phyloP scores from a whole-genome alignment of 2,329 filamentous ascomycete species.

The Penicillium rolfsii region DNA sequence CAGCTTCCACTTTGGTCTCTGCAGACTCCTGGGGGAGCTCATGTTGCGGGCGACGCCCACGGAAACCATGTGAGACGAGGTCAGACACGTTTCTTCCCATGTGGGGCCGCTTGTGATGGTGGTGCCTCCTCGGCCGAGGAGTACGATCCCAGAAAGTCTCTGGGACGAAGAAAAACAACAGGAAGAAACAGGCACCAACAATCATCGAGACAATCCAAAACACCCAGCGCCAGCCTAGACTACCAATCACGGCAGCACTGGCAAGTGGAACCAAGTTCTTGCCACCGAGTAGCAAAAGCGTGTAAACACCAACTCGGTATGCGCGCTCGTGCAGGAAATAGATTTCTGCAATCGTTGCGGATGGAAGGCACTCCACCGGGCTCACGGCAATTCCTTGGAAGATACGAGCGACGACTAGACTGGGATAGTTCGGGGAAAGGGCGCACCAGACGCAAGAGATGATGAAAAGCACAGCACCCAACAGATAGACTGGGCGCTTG shows the following conservation, averaged over 20 bases:
- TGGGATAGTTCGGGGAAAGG: constrained; percentile 76
- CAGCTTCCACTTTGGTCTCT: constrained; percentile 11
- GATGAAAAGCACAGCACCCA: constrained; percentile 76
- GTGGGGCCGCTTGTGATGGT: constrained; percentile 40
- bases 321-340: constrained; percentile 94
- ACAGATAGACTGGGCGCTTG: constrained; percentile 87
- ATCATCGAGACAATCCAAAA: constrained; percentile 88
- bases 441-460: constrained; percentile 82
- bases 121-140: constrained; percentile 56
- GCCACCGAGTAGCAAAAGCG: constrained; percentile 80
- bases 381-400: constrained; percentile 88
- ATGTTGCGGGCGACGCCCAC: constrained; percentile 38
- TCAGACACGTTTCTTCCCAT: constrained; percentile 44
- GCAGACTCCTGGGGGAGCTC: constrained; percentile 21
- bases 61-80: constrained; percentile 39
- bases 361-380: constrained; percentile 88
- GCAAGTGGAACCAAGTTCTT: constrained; percentile 90
- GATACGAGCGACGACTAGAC: constrained; percentile 78
- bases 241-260: constrained; percentile 80
- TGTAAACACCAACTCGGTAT: constrained; percentile 92
- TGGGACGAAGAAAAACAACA: constrained; percentile 88
- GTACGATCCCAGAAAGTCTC: constrained; percentile 95
- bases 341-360: constrained; percentile 92
- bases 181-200: constrained; percentile 67
- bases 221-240: constrained; percentile 83